Conservation (phyloP, 148 eudicot genomes). For the Chenopodium berlandieri region DNA sequence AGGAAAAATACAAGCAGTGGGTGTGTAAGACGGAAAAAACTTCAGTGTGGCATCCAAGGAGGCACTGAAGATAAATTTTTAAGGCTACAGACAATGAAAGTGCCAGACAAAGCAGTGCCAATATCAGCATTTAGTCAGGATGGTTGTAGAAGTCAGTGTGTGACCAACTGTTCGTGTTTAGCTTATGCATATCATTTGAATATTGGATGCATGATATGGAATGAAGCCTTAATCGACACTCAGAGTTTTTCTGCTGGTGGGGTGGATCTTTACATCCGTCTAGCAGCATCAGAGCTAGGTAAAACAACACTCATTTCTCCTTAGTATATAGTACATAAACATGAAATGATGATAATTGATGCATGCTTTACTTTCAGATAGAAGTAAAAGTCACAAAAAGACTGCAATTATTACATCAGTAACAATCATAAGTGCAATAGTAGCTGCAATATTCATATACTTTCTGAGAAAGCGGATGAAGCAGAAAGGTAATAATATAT, state of each 20-base stretch:
- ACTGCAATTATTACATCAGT: constrained; percentile 25
- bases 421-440: constrained; percentile 12
- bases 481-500: constrained; percentile 25
- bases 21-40: constrained; percentile 36
- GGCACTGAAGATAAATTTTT: constrained; percentile 38
- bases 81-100: constrained; percentile 29
- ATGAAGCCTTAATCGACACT: constrained; percentile 43
- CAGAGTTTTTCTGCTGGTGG: constrained; percentile 31
- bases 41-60: constrained; percentile 39
- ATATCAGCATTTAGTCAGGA: constrained; percentile 29
- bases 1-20: constrained; percentile 41
- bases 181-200: constrained; percentile 43
- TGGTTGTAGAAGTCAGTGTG: constrained; percentile 42
- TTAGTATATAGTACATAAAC: neutral
- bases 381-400: constrained; percentile 13
- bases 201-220: constrained; percentile 64
- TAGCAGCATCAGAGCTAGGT: constrained; percentile 55
- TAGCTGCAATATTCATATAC: constrained; percentile 14
- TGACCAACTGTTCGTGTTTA: constrained; percentile 49
- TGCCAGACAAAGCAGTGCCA: constrained; percentile 41
- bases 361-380: constrained; percentile 23
- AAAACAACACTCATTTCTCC: neutral
- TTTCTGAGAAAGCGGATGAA: constrained; percentile 22
- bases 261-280: constrained; percentile 44
- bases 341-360: neutral